These are phyloP conservation scores for Neohortaea acidophila DNA, from an alignment of 495 filamentous ascomycete species.

Conservation along the genomic window DNA sequence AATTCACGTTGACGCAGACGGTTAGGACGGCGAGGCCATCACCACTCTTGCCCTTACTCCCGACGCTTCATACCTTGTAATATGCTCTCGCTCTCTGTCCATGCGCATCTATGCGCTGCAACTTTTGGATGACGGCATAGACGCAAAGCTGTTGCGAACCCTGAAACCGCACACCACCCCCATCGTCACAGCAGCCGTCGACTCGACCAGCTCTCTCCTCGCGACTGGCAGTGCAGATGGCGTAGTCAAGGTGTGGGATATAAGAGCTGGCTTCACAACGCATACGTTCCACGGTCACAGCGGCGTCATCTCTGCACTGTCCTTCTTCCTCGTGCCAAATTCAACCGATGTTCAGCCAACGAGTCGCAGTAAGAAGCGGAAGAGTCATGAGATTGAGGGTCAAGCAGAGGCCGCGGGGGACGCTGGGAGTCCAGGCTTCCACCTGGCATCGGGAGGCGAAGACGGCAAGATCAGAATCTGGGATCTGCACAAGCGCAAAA, in stretches of 20 bases:
- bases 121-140: slow-evolving; percentile 36
- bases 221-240: slow-evolving; percentile 89
- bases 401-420: slow-evolving; percentile 28
- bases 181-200: slow-evolving; percentile 67
- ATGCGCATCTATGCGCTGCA: slow-evolving; percentile 79
- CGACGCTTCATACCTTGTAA: slow-evolving; percentile 67
- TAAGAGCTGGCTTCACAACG: slow-evolving; percentile 75
- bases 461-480: slow-evolving; percentile 85
- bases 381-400: slow-evolving; percentile 33
- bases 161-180: slow-evolving; percentile 83
- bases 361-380: slow-evolving; percentile 32
- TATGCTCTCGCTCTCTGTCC: slow-evolving; percentile 83
- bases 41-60: slow-evolving; percentile 79
- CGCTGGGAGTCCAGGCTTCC: slow-evolving; percentile 51
- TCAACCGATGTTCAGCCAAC: slow-evolving; percentile 26
- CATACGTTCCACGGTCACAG: slow-evolving; percentile 90
- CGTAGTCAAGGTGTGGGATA: slow-evolving; percentile 91
- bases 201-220: slow-evolving; percentile 73
- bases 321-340: slow-evolving; percentile 65
- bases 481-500: slow-evolving; percentile 71
- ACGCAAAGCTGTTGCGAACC: slow-evolving; percentile 54
- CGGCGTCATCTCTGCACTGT: slow-evolving; percentile 75
- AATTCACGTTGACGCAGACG: slow-evolving; percentile 21
- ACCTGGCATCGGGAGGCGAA: slow-evolving; percentile 79
- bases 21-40: slow-evolving; percentile 79